phyloP scores from a whole-genome alignment of 441 rosid genomes.

The Breynia disticha region DNA sequence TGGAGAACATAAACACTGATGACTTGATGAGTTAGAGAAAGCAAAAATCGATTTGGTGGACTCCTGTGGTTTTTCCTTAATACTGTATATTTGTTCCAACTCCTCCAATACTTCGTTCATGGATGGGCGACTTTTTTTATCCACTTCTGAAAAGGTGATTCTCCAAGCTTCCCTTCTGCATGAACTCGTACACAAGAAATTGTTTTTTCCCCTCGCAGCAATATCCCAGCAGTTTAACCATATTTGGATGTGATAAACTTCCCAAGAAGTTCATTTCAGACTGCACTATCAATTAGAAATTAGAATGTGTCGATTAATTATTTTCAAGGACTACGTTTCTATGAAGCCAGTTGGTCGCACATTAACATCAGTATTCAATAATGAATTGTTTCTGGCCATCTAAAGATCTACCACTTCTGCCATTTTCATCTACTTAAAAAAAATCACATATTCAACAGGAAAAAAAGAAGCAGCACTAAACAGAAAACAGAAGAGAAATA shows the following conservation, averaged over 20 bases:
- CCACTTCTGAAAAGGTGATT: conserved; percentile 62
- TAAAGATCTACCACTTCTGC: no score
- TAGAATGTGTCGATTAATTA: not conserved
- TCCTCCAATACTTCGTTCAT: conserved; percentile 67
- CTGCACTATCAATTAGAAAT: conserved; percentile 26
- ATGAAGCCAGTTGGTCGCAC: no score
- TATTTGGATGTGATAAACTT: conserved; percentile 59
- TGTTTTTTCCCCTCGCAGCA: conserved; percentile 56
- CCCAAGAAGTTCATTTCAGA: conserved; percentile 66
- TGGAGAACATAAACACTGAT: conserved; percentile 10
- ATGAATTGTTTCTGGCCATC: no score
- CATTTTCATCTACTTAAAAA: no score
- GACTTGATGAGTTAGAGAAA: conserved; percentile 7
- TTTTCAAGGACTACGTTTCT: no score
- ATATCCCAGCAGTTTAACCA: conserved; percentile 59
- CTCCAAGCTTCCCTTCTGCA: conserved; percentile 82
- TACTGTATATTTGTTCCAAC: conserved; percentile 40
- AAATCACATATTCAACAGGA: no score
- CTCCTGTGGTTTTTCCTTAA: conserved; percentile 23
- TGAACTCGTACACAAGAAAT: conserved; percentile 58
- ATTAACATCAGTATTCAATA: no score
- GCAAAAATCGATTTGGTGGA: conserved; percentile 4
- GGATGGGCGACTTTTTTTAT: conserved; percentile 60
- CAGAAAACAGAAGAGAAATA: no score
- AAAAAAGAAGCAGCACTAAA: no score